A percentile compares a stretch with the other conserved stretches of the same genome.
Conservation (phyloP, 306 rosid genomes). For the Acacia confusa region DNA sequence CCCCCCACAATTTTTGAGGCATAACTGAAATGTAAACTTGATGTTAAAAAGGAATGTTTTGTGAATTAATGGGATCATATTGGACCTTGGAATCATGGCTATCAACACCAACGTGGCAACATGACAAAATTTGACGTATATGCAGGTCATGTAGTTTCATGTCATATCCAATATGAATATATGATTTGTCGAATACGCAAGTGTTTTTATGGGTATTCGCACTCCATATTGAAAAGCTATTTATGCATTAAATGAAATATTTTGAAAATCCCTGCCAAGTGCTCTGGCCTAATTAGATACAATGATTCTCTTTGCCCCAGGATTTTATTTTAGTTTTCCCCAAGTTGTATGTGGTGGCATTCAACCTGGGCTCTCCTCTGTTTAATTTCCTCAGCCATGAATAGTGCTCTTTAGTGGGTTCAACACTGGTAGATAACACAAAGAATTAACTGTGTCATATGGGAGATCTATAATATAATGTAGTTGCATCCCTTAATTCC, state of each 20-base stretch:
- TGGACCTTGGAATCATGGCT: not conserved
- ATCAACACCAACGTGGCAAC: not conserved
- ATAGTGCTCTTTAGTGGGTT: not conserved
- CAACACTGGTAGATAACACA: not conserved
- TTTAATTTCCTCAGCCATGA: not conserved
- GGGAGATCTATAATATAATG: not conserved
- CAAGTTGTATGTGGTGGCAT: not conserved
- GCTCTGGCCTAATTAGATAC: constrained; percentile 18
- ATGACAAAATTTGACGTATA: not conserved
- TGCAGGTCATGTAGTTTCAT: not conserved
- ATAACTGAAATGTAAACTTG: constrained; percentile 8
- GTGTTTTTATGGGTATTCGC: not conserved
- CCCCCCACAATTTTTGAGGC: not conserved
- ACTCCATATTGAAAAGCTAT: not conserved
- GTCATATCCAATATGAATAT: not conserved
- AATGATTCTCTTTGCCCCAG: not conserved
- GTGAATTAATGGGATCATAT: not conserved
- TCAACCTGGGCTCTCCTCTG: constrained; percentile 5
- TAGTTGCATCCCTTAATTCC: not conserved
- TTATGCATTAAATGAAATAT: not conserved
- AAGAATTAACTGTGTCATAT: not conserved
- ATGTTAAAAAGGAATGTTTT: not conserved
- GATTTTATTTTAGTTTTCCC: not conserved
- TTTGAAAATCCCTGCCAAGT: constrained; percentile 1
- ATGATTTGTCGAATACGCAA: not conserved